Conservation (phyloP, 2,329 filamentous ascomycete genomes). For the Thelonectria discophora region DNA sequence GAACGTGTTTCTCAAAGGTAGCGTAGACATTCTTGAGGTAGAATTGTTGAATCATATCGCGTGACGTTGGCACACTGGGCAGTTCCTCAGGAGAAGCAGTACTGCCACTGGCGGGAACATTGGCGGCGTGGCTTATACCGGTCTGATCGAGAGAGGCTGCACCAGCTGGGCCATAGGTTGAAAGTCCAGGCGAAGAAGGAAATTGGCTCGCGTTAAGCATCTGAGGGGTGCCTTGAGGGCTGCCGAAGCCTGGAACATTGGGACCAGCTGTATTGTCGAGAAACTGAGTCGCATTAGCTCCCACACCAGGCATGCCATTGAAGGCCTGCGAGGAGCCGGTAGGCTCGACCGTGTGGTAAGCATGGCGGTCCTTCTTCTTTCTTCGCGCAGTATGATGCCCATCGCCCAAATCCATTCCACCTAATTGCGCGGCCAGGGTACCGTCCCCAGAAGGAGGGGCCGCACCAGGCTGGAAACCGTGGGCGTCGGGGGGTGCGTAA, state of each 20-base stretch:
- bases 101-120: slow-evolving; percentile 46
- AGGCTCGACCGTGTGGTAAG: slow-evolving; percentile 86
- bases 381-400: slow-evolving; percentile 63
- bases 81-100: slow-evolving; percentile 91
- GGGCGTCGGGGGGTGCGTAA: slow-evolving; percentile 40
- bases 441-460: slow-evolving; percentile 54
- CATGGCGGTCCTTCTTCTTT: slow-evolving; percentile 96
- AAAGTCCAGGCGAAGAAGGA: slow-evolving; percentile 64
- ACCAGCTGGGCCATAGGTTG: slow-evolving; percentile 48
- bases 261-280: slow-evolving; percentile 45
- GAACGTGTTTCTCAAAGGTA: slow-evolving; percentile 93
- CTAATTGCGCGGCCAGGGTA: slow-evolving; percentile 77
- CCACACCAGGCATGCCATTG: slow-evolving; percentile 71
- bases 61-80: slow-evolving; percentile 85
- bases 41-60: slow-evolving; percentile 83
- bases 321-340: slow-evolving; percentile 73
- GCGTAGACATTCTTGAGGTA: slow-evolving; percentile 91
- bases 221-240: slow-evolving; percentile 54
- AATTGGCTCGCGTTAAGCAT: slow-evolving; percentile 62
- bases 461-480: slow-evolving; percentile 38
- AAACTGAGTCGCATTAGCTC: slow-evolving; percentile 57
- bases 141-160: slow-evolving; percentile 39
- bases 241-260: slow-evolving; percentile 47
- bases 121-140: slow-evolving; percentile 44
- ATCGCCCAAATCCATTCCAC: slow-evolving; percentile 73